Evolutionary conservation across 2,329 filamentous ascomycete species (phyloP).

Genomic region (Fusarium sp.): DNA sequence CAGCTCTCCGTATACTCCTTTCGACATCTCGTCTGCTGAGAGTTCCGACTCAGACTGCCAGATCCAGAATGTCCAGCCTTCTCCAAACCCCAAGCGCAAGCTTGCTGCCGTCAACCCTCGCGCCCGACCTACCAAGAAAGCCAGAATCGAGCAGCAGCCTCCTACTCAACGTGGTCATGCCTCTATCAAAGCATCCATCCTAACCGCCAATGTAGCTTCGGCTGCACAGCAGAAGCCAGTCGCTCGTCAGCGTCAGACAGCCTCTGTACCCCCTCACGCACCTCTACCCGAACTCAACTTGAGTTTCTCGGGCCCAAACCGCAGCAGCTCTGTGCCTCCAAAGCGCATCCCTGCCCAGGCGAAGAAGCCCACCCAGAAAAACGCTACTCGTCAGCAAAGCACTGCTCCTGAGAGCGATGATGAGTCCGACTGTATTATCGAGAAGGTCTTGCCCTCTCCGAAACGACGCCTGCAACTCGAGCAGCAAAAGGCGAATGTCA

Average conservation of each 20-base stretch:
- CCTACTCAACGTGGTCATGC: not conserved
- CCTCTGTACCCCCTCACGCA: constrained; percentile 3
- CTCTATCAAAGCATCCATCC: constrained; percentile 3
- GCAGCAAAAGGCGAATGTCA: constrained; percentile 10
- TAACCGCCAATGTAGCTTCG: not conserved
- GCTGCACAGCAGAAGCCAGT: not conserved
- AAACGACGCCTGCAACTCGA: constrained; percentile 15
- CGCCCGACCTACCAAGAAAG: constrained; percentile 24
- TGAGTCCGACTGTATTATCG: constrained; percentile 40
- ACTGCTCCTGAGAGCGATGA: not conserved
- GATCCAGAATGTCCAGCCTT: constrained; percentile 24
- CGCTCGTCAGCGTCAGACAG: not conserved
- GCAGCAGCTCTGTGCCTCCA: not conserved
- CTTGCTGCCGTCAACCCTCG: constrained; percentile 4
- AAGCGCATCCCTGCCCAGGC: not conserved
- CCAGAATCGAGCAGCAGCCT: constrained; percentile 6
- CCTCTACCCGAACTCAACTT: not conserved
- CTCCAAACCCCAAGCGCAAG: constrained; percentile 33
- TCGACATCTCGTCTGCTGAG: constrained; percentile 41
- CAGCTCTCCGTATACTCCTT: constrained; percentile 36
- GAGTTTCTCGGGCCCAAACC: not conserved
- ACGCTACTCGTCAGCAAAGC: constrained; percentile 1
- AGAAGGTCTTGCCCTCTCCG: constrained; percentile 31
- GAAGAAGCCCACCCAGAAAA: not conserved
- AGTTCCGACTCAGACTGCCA: constrained; percentile 37